Base-by-base conservation (phyloP, 2,329 filamentous ascomycete species). In the Emydomyces testavorans region DNA sequence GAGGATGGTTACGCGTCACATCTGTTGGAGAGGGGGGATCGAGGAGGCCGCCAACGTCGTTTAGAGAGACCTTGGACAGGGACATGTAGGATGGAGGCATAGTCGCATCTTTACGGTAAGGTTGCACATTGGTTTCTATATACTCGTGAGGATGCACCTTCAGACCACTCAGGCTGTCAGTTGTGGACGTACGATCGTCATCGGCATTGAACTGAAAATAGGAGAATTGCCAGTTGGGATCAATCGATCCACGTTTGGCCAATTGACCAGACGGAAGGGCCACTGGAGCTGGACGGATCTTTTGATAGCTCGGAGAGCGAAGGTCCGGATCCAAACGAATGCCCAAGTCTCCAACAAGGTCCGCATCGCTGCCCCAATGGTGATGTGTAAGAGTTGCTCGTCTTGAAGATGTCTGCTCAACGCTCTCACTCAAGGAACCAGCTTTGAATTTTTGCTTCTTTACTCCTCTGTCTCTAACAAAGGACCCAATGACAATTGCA, bases 311-410 rank as follows among this genome's bases (percentile, higher is more conserved):
- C 13, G 58, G 54, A 7, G 68, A 68, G 35, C 69, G 61, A 42
- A 79, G 61, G 13, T 75, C 71, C 4, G 74, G 67, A 11, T 73
- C 70, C 26, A 79, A 74, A 10, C 83, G 77, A 32, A 90, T 78
- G 6, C 90, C 89, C 2, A 94, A 59, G 51, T 82, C 85, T 43
- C 83, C 74, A 3, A 93, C 87, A 1, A 96, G 76, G 61, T 96
- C 87, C 60, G 93, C 88, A 57, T 96, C 90, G 56, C 87, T 94
- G 36, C 86, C 88, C 81, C 85, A 90, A 48, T 85, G 78, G 42
- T 78, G 76, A 51, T 80, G 68, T 37, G 82, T 80, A 32, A 83
- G 68, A 1, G 84, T 88, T 26, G 62, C 58, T 29, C 65, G 62
- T 34, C 66, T 62, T 2, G 62, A 54, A 35, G 58, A 65, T 45